Conservation (phyloP, 768 basidiomycete genomes). For the Lanmaoa pseudosensibilis region DNA sequence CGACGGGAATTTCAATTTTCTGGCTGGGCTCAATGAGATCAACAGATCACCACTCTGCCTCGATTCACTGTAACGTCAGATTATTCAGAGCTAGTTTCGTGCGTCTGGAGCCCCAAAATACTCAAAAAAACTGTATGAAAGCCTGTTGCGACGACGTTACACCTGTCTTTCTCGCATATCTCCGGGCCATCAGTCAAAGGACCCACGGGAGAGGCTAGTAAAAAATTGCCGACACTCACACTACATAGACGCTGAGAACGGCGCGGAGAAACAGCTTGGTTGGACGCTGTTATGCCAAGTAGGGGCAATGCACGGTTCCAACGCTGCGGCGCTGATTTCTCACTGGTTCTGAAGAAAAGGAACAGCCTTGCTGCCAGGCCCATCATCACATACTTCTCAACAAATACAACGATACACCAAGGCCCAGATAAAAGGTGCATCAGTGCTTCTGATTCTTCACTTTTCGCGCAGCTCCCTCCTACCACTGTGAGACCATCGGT, state of each 20-base stretch:
- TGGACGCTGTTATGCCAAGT: neutral
- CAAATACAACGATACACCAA: neutral
- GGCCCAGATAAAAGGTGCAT: neutral
- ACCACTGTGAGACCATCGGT: too few relatives aligned
- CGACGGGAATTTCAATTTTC: neutral
- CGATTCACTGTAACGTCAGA: neutral
- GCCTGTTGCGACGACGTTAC: neutral
- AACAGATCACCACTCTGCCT: neutral
- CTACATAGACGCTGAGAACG: neutral
- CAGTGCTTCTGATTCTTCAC: too few relatives aligned
- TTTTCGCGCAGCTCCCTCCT: neutral
- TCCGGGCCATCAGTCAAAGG: too few relatives aligned
- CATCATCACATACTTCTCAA: neutral
- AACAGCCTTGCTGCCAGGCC: neutral
- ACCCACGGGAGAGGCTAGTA: neutral
- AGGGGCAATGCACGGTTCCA: neutral
- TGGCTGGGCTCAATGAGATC: neutral
- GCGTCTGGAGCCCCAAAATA: neutral
- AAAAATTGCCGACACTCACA: neutral
- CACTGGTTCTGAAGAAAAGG: neutral
- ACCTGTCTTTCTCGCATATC: neutral
- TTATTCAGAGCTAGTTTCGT: neutral
- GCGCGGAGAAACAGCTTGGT: neutral
- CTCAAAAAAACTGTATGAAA: neutral
- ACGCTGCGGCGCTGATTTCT: neutral